Conservation (phyloP, 2,329 filamentous ascomycete genomes). For the Ophiostoma perfectum region DNA sequence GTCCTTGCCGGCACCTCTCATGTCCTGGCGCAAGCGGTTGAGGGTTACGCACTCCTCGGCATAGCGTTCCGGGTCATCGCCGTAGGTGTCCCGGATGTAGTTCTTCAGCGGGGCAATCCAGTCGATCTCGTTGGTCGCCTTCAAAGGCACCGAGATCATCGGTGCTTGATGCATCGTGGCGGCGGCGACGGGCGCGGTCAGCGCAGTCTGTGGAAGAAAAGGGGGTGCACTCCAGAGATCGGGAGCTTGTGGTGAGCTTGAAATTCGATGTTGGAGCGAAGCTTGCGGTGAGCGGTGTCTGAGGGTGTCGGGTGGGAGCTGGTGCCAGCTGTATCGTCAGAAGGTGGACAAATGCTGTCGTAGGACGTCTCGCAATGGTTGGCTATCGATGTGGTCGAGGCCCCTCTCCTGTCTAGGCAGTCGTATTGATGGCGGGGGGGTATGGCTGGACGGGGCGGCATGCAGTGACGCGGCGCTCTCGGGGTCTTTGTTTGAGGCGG, state of each 20-base stretch:
- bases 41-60: constrained; percentile 90
- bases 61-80: constrained; percentile 94
- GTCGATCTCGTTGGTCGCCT: constrained; percentile 95
- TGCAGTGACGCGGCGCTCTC: constrained; percentile 8
- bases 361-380: neutral
- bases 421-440: neutral
- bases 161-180: constrained; percentile 71
- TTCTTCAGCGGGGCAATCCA: constrained; percentile 88
- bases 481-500: constrained; percentile 10
- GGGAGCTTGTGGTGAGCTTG: neutral
- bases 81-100: constrained; percentile 90
- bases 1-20: constrained; percentile 95
- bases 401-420: neutral
- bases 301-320: too few species aligned
- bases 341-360: neutral
- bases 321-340: neutral
- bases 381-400: neutral
- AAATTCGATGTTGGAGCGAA: neutral
- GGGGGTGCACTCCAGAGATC: neutral
- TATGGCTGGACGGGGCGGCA: neutral
- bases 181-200: constrained; percentile 6
- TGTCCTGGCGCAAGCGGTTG: constrained; percentile 93
- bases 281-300: neutral
- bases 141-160: constrained; percentile 92
- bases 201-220: neutral